Conservation (phyloP, 2,329 filamentous ascomycete species). For the Aspergillus pseudotamarii region DNA sequence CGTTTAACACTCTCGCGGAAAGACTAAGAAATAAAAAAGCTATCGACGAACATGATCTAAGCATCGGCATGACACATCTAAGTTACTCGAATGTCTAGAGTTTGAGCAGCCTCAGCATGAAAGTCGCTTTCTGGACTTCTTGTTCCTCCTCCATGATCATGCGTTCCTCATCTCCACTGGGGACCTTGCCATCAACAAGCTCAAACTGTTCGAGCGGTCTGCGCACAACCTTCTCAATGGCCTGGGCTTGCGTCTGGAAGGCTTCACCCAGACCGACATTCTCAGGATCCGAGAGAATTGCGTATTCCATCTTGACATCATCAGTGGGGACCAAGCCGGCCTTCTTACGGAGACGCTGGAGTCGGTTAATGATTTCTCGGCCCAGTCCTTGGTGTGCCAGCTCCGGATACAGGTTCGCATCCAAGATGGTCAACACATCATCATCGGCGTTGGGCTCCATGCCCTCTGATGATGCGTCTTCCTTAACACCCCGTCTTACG, state of each 20-base stretch:
- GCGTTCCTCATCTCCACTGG: slow-evolving; percentile 55
- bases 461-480: slow-evolving; percentile 69
- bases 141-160: slow-evolving; percentile 82
- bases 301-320: slow-evolving; percentile 94
- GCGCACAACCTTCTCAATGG: slow-evolving; percentile 76
- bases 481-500: slow-evolving; percentile 76
- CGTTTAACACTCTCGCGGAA: slow-evolving; percentile 4
- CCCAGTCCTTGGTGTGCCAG: slow-evolving; percentile 86
- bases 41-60: slow-evolving; percentile 9
- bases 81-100: slow-evolving; percentile 52
- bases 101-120: slow-evolving; percentile 75
- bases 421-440: slow-evolving; percentile 89
- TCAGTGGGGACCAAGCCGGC: slow-evolving; percentile 88
- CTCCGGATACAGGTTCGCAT: slow-evolving; percentile 78
- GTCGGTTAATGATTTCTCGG: slow-evolving; percentile 87
- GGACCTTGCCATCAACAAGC: slow-evolving; percentile 60
- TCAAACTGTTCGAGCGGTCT: slow-evolving; percentile 73
- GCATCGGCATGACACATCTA: background rate
- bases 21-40: background rate
- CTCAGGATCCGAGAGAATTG: slow-evolving; percentile 76
- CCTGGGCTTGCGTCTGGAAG: slow-evolving; percentile 67
- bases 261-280: slow-evolving; percentile 70
- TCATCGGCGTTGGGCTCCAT: slow-evolving; percentile 87
- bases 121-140: slow-evolving; percentile 80
- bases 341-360: slow-evolving; percentile 92